A percentile compares a stretch with the other conserved stretches of the same genome.
phyloP scores from a whole-genome alignment of 306 rosid species.

The Sophora flavescens region DNA sequence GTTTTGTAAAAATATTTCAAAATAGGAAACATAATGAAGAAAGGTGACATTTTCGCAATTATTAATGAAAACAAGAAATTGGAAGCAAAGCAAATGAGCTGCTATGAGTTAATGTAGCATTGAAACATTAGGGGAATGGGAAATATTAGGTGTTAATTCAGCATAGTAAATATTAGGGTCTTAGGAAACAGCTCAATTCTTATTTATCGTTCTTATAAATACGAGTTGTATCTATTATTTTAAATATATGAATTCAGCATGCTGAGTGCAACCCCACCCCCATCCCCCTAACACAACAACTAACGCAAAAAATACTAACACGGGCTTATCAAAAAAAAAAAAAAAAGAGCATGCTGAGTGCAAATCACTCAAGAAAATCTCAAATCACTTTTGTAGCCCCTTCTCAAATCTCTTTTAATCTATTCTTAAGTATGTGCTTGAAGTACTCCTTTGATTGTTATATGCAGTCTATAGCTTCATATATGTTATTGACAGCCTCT shows the following conservation, averaged over 20 bases:
- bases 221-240: not conserved
- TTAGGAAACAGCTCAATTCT: not conserved
- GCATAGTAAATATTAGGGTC: not conserved
- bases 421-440: constrained; percentile 18
- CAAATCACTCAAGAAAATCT: constrained; percentile 7
- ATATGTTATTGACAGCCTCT: constrained; percentile 36
- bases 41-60: too few relatives aligned
- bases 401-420: not conserved
- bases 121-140: not conserved
- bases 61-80: too few relatives aligned
- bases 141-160: not conserved
- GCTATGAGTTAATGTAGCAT: not conserved
- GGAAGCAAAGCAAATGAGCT: too few relatives aligned
- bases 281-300: too few relatives aligned
- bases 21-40: too few relatives aligned
- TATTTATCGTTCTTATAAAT: not conserved
- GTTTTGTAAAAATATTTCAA: too few relatives aligned
- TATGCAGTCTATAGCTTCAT: constrained; percentile 32
- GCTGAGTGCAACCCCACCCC: not conserved
- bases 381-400: not conserved
- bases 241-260: not conserved
- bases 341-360: too few relatives aligned
- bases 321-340: too few relatives aligned
- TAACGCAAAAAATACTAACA: too few relatives aligned
- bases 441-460: constrained; percentile 31